Evolutionary conservation across 176 grass and related monocot genomes (phyloP).

Genomic region (Metroxylon sagu): DNA sequence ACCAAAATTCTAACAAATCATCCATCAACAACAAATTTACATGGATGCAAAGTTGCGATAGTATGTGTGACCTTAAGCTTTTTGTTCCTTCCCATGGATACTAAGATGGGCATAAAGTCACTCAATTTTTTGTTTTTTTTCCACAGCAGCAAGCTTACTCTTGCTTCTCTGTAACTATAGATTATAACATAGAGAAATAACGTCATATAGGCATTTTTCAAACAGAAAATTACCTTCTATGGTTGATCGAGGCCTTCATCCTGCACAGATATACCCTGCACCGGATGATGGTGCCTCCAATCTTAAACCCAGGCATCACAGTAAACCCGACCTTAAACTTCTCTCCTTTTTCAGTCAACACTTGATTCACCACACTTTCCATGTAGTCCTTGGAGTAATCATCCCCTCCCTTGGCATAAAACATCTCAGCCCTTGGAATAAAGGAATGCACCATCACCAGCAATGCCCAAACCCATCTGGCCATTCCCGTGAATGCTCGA

Average conservation of each 20-base stretch:
- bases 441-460: constrained; percentile 34
- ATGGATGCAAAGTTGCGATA: no score
- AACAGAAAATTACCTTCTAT: no score
- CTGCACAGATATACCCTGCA: constrained; percentile 61
- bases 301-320: constrained; percentile 72
- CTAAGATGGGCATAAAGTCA: no score
- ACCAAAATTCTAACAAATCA: no score
- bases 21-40: no score
- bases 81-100: no score
- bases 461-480: constrained; percentile 59
- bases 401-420: constrained; percentile 41
- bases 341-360: constrained; percentile 22
- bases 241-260: not conserved
- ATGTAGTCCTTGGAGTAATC: constrained; percentile 49
- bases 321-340: constrained; percentile 56
- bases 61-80: no score
- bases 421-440: constrained; percentile 68
- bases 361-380: constrained; percentile 45
- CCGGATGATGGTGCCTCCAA: constrained; percentile 50
- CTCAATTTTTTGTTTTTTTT: no score
- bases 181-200: no score
- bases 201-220: no score
- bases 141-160: no score
- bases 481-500: constrained; percentile 51
- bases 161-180: no score